Conservation (phyloP, 2,329 filamentous ascomycete genomes). For the Phialocephala subalpina region DNA sequence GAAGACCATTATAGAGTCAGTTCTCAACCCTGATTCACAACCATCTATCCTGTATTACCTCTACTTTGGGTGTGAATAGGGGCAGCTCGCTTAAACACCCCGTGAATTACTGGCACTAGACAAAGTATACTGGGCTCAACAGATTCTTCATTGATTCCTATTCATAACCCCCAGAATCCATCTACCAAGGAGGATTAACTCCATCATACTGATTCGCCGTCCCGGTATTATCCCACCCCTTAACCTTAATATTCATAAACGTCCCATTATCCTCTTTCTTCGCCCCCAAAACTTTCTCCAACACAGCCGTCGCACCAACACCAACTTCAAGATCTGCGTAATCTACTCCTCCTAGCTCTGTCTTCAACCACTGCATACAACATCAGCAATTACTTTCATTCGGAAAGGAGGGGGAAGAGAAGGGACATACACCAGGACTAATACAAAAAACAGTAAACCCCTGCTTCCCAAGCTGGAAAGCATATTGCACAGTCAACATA, state of each 20-base stretch:
- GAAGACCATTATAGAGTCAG: too few species aligned
- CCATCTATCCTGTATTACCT: not conserved
- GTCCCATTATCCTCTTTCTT: constrained; percentile 53
- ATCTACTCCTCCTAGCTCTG: constrained; percentile 49
- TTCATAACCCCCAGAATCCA: not conserved
- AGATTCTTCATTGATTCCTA: not conserved
- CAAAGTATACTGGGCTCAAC: not conserved
- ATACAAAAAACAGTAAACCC: constrained; percentile 53
- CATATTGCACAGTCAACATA: constrained; percentile 55
- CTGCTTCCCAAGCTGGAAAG: constrained; percentile 45
- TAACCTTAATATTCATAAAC: constrained; percentile 48
- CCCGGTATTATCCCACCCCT: constrained; percentile 20
- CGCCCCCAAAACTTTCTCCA: constrained; percentile 53
- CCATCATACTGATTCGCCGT: constrained; percentile 47
- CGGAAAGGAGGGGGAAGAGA: not conserved
- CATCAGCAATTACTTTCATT: constrained; percentile 16
- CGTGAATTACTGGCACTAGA: too few species aligned
- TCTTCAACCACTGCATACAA: constrained; percentile 49
- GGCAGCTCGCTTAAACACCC: constrained; percentile 8
- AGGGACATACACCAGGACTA: constrained; percentile 52
- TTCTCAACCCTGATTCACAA: not conserved
- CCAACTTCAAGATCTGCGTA: constrained; percentile 52
- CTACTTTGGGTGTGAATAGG: not conserved
- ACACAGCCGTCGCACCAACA: constrained; percentile 43
- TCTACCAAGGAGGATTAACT: constrained; percentile 28